Conservation (phyloP, 768 basidiomycete species). For the Mycena haematopus region DNA sequence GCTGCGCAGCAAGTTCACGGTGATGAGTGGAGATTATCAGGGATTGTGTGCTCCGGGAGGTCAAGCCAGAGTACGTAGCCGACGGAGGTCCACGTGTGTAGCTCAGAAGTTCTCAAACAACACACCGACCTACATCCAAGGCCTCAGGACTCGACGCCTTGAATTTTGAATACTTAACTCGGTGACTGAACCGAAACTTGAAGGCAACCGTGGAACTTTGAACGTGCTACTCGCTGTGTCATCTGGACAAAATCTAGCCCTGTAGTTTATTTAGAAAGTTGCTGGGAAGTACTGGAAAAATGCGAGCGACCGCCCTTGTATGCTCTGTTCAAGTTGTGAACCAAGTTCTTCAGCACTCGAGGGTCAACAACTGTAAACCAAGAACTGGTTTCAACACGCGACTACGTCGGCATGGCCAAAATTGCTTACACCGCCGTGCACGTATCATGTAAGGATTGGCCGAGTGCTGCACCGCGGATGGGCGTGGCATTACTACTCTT, state of each 20-base stretch:
- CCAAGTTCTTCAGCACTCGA: too few relatives aligned
- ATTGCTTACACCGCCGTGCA: constrained; percentile 8
- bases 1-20: not conserved
- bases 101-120: constrained; percentile 16
- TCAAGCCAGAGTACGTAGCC: constrained; percentile 13
- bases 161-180: not conserved
- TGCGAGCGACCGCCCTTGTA: not conserved
- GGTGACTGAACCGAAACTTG: constrained; percentile 5
- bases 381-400: constrained; percentile 5
- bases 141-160: not conserved
- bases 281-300: not conserved
- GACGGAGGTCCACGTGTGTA: constrained; percentile 14
- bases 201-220: not conserved
- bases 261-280: not conserved
- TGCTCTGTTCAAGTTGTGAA: too few relatives aligned
- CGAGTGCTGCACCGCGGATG: constrained; percentile 20
- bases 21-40: not conserved
- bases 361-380: constrained; percentile 1
- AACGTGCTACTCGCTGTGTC: not conserved
- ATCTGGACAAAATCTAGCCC: not conserved
- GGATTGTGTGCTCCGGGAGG: not conserved
- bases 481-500: constrained; percentile 20
- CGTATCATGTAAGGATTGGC: constrained; percentile 26
- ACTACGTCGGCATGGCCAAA: constrained; percentile 14
- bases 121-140: constrained; percentile 16